Conservation (phyloP, 148 eudicot species). For the Cornus suecica region DNA sequence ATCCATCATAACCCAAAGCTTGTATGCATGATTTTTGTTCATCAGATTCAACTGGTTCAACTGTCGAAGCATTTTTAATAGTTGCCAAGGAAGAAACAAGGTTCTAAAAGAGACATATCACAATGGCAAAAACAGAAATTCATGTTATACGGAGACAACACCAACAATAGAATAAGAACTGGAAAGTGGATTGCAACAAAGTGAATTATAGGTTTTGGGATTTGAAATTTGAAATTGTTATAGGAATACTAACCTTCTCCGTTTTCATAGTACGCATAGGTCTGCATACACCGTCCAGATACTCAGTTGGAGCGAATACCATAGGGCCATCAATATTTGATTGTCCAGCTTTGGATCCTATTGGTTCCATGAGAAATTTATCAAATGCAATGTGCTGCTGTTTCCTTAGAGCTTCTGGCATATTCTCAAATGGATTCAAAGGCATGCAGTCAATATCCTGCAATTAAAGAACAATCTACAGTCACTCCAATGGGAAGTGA, state of each 20-base stretch:
- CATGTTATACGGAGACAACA: background rate
- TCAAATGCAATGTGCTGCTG: conserved; percentile 45
- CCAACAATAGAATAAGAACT: background rate
- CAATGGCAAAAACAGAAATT: background rate
- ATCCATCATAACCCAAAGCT: no score
- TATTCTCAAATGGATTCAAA: conserved; percentile 58
- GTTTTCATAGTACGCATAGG: conserved; percentile 31
- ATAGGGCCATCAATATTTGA: conserved; percentile 36
- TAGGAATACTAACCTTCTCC: conserved; percentile 44
- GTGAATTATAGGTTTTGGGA: background rate
- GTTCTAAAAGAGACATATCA: no score
- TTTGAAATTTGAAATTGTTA: background rate
- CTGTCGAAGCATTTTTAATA: no score
- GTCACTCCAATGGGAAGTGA: background rate
- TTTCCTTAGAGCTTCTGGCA: conserved; percentile 58
- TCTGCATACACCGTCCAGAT: conserved; percentile 31
- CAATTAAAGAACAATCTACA: background rate
- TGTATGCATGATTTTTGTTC: no score
- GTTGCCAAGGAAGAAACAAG: no score
- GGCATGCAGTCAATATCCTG: conserved; percentile 99
- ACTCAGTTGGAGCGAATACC: conserved; percentile 35
- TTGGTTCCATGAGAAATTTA: conserved; percentile 25
- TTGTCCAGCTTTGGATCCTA: conserved; percentile 35
- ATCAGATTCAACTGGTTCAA: no score
- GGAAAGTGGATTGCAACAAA: background rate